phyloP scores from a whole-genome alignment of 176 grass and related monocot genomes.

The maize (Zea mays) region Zm-B73-REFERENCE-NAM-5.0 NC_050098.1:227186501-227187000 shows the following conservation, averaged over 20 bases:
- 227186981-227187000: background rate
- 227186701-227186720: background rate
- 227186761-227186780: background rate
- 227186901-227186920: background rate
- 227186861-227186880: background rate
- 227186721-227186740: slow-evolving; percentile 20
- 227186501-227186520: too few species aligned
- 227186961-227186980: background rate
- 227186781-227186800: slow-evolving; percentile 6
- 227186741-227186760: background rate
- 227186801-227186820: background rate
- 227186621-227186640: too few species aligned
- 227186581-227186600: too few species aligned
- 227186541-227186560: too few species aligned
- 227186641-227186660: too few species aligned
- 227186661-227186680: too few species aligned
- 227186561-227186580: too few species aligned
- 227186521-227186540: too few species aligned
- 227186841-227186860: background rate
- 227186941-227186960: background rate
- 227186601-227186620: too few species aligned
- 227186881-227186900: background rate
- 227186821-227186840: background rate
- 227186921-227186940: background rate
- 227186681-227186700: background rate